A percentile compares a stretch with the other conserved stretches of the same genome.
Conservation (phyloP, 2,329 filamentous ascomycete genomes). For the Pochonia chlamydosporia region DNA sequence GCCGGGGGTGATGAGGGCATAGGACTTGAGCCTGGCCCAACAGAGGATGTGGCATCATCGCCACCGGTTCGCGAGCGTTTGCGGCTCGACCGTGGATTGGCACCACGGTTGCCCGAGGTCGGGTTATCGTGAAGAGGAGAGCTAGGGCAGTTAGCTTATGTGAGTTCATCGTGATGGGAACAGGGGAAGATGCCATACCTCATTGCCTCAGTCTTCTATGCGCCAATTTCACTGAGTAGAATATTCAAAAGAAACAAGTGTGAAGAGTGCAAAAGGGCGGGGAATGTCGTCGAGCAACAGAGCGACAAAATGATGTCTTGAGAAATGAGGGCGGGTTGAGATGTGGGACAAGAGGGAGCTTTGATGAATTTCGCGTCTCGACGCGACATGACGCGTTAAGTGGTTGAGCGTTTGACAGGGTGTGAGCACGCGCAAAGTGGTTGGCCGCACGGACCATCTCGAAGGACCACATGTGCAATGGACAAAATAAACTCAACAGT, state of each 20-base stretch:
- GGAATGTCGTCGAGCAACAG: neutral
- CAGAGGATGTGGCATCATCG: slow-evolving; percentile 46
- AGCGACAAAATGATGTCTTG: slow-evolving; percentile 10
- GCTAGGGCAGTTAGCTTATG: slow-evolving; percentile 44
- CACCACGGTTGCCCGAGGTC: slow-evolving; percentile 76
- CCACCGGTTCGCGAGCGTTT: slow-evolving; percentile 50
- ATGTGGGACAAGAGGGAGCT: slow-evolving; percentile 10
- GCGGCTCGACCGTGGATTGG: slow-evolving; percentile 43
- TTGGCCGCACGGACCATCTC: neutral
- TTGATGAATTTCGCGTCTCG: slow-evolving; percentile 20
- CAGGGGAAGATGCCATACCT: slow-evolving; percentile 14
- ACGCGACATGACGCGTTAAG: slow-evolving; percentile 38
- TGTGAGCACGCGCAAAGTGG: slow-evolving; percentile 32
- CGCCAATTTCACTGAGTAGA: neutral
- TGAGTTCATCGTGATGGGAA: neutral
- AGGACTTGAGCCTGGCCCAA: slow-evolving; percentile 50
- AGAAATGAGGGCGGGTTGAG: slow-evolving; percentile 13
- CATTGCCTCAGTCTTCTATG: slow-evolving; percentile 10
- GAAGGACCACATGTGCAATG: too few relatives aligned
- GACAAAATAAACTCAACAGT: neutral
- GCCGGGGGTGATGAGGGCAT: slow-evolving; percentile 62
- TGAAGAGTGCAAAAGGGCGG: neutral
- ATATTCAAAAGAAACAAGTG: neutral
- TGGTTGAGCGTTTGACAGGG: slow-evolving; percentile 26
- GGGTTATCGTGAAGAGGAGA: slow-evolving; percentile 78